Evolutionary conservation across 441 rosid genomes (phyloP), one percentile per base, ranked within the genome.

Genomic region (Flueggea neowawraea): DNA sequence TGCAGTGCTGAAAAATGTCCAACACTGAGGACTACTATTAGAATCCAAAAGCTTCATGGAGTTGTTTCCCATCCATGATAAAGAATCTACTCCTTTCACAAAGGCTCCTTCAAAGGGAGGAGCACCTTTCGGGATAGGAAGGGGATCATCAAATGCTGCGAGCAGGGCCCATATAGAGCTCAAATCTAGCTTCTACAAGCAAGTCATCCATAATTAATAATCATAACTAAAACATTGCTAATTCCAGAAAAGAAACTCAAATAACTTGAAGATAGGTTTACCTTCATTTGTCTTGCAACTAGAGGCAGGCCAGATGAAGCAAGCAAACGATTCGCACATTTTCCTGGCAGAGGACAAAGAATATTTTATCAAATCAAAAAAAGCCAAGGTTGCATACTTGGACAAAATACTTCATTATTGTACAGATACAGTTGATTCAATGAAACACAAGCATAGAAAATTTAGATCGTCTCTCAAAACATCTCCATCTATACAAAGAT

Each of bases 111-210:
- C 95, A 60, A 90, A 82, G 56, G 73, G 57, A 53, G 69, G 71
- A 47, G 58, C 59, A 33, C 71, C 64, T 14, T 58, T 68, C 52
- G 75, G 69, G 17, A 82, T 52, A 10, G 97, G 88, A 63, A 93
- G 89, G 9, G 89, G 87, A 48, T 87, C 90, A 55, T 88, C 91
- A 74, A 93, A 93, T 62, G 98, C 97, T 57, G 96, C 98, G 52
- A 93, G 88, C 33, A 93, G 85, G n/a, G 97, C 95, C 98, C 97
- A 90, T 70, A 93, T 88, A 31, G 97, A 82, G 78, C 86, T 93
- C 75, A 93, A 78, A 47, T 90, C 91, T 54, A 93, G 74, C 62
- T 78, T 84, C 96, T 93, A 73, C 55, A 72, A 63, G 47, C 48
- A 51, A 55, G 45, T 16, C 12, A 61, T 56, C 17, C 53, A 31